These are phyloP conservation scores for Mycosphaerella sp. DNA, from an alignment of 2,329 filamentous ascomycete genomes.

Conservation along the genomic window DNA sequence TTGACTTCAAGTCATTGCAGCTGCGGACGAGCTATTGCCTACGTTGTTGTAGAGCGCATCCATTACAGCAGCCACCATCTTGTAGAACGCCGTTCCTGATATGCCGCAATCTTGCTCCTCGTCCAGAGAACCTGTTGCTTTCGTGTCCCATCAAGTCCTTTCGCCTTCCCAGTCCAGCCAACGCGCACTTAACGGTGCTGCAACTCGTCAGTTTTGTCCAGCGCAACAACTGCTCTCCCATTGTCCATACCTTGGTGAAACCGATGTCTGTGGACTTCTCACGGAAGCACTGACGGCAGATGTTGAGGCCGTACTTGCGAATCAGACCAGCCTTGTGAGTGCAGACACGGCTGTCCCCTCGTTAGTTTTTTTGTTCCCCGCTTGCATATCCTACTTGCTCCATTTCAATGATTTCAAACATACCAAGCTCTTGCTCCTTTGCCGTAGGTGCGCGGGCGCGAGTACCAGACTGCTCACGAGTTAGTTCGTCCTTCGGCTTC, in stretches of 20 bases:
- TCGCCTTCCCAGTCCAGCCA: conserved; percentile 10
- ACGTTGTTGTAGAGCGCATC: conserved; percentile 7
- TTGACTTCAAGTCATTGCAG: conserved; percentile 4
- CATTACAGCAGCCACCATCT: conserved; percentile 13
- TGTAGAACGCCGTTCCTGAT: conserved; percentile 21
- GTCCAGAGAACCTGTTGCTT: conserved; percentile 4
- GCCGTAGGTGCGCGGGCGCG: conserved; percentile 92
- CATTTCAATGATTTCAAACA: conserved; percentile 36
- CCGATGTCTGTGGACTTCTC: conserved; percentile 63
- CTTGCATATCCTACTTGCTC: conserved; percentile 8
- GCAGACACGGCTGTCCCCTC: conserved; percentile 62
- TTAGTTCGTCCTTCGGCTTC: conserved; percentile 4
- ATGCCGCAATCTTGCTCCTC: conserved; percentile 16
- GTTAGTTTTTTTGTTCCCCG: conserved; percentile 25
- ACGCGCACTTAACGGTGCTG: conserved; percentile 33
- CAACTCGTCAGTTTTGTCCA: conserved; percentile 8
- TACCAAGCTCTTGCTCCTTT: conserved; percentile 95
- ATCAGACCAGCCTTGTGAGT: conserved; percentile 98
- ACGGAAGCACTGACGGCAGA: conserved; percentile 66
- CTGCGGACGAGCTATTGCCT: conserved; percentile 14
- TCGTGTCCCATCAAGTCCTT: conserved; percentile 9
- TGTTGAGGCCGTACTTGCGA: conserved; percentile 97
- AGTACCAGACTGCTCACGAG: conserved; percentile 74
- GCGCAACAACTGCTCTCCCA: neutral
- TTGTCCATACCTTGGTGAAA: conserved; percentile 55